A percentile compares a stretch with the other conserved stretches of the same genome.
phyloP scores from a whole-genome alignment of 768 basidiomycete species.

The Psilocybe tampanensis region DNA sequence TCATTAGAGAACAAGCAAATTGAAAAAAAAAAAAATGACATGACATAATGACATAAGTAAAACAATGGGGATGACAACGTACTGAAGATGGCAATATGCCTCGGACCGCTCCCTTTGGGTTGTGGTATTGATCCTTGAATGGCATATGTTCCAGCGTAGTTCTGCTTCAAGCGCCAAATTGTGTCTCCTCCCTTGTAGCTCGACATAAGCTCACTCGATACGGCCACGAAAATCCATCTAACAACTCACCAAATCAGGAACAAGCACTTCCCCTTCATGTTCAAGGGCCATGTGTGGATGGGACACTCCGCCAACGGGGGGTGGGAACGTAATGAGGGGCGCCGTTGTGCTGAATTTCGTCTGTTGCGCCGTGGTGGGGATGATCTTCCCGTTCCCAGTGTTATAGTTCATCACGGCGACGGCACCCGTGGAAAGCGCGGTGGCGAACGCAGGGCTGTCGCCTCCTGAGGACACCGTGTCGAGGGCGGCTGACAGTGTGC shows the following conservation, averaged over 20 bases:
- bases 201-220: background rate
- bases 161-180: slow-evolving; percentile 63
- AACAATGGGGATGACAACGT: slow-evolving; percentile 36
- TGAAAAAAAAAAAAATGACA: background rate
- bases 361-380: slow-evolving; percentile 47
- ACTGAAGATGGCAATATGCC: slow-evolving; percentile 38
- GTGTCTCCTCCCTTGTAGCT: slow-evolving; percentile 61
- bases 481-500: slow-evolving; percentile 43
- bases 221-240: no score
- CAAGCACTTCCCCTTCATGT: slow-evolving; percentile 55
- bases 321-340: slow-evolving; percentile 56
- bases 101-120: slow-evolving; percentile 65
- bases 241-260: slow-evolving; percentile 62
- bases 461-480: slow-evolving; percentile 54
- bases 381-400: slow-evolving; percentile 55
- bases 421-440: slow-evolving; percentile 53
- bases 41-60: no score
- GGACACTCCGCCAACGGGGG: slow-evolving; percentile 42
- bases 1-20: no score
- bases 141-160: slow-evolving; percentile 45
- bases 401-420: slow-evolving; percentile 65
- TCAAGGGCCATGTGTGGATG: slow-evolving; percentile 72
- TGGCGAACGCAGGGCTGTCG: slow-evolving; percentile 51
- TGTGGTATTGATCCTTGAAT: slow-evolving; percentile 66
- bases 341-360: slow-evolving; percentile 35